Evolutionary conservation across 495 filamentous ascomycete species (phyloP).

Genomic region (Gamarada debralockiae): DNA sequence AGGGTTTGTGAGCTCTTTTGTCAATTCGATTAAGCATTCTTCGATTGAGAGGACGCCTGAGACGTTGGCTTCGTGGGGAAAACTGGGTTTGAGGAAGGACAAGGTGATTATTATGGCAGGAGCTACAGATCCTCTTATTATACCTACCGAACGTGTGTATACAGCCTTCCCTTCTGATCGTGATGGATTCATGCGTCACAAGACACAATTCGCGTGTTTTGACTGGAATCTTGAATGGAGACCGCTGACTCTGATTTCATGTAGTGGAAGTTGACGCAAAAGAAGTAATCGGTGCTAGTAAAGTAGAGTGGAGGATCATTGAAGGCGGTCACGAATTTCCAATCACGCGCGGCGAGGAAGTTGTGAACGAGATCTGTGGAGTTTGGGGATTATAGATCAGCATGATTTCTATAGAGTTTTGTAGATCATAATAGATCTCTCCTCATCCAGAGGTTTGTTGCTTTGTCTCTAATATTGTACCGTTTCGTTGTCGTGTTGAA

Average conservation of each 20-base stretch:
- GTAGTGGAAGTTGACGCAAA: conserved; percentile 42
- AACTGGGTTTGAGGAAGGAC: conserved; percentile 34
- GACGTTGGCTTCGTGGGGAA: conserved; percentile 48
- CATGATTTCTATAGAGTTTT: too few relatives aligned
- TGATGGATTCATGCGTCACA: too few relatives aligned
- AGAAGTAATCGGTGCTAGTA: conserved; percentile 35
- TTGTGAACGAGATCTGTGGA: conserved; percentile 21
- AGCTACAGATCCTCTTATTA: conserved; percentile 43
- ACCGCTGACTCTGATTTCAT: conserved; percentile 25
- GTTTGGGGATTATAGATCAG: conserved; percentile 13
- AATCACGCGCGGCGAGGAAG: conserved; percentile 34
- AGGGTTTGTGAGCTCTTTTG: conserved; percentile 53
- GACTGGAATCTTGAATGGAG: conserved; percentile 37
- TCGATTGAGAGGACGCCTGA: conserved; percentile 53
- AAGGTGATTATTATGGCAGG: conserved; percentile 48
- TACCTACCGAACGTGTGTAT: conserved; percentile 13
- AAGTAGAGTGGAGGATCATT: conserved; percentile 38
- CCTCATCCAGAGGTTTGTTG: too few relatives aligned
- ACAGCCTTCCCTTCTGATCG: conserved; percentile 24
- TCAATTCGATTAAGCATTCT: conserved; percentile 48
- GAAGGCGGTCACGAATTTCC: conserved; percentile 50
- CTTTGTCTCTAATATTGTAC: too few relatives aligned
- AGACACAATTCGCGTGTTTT: too few relatives aligned
- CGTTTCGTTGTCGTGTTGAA: too few relatives aligned
- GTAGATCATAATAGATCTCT: too few relatives aligned